phyloP scores from a whole-genome alignment of 2,329 filamentous ascomycete species.

The Nemania sp. region DNA sequence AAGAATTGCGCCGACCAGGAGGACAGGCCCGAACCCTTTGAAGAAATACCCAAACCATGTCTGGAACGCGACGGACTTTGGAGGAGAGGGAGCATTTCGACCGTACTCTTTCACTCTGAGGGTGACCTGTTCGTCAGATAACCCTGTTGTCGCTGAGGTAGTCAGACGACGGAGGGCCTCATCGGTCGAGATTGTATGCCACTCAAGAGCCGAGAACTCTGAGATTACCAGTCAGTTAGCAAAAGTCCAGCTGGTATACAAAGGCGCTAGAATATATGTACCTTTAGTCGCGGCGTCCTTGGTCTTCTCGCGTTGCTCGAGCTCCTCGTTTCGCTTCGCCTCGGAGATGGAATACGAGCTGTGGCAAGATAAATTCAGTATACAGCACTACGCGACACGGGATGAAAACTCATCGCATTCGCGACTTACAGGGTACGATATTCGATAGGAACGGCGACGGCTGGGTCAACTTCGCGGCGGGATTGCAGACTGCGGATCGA shows the following conservation, averaged over 20 bases:
- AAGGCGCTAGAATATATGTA: conserved; percentile 15
- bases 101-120: conserved; percentile 64
- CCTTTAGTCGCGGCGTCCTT: conserved; percentile 49
- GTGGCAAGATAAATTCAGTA: conserved; percentile 22
- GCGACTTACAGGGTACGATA: conserved; percentile 57
- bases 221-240: conserved; percentile 24
- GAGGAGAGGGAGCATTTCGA: conserved; percentile 67
- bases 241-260: not conserved
- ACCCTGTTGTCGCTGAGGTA: conserved; percentile 59
- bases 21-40: conserved; percentile 74
- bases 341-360: conserved; percentile 62
- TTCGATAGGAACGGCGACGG: conserved; percentile 54
- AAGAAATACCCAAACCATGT: conserved; percentile 73
- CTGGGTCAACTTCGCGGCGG: conserved; percentile 47
- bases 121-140: conserved; percentile 62
- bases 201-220: conserved; percentile 68
- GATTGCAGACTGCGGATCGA: conserved; percentile 48
- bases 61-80: conserved; percentile 62
- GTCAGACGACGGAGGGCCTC: conserved; percentile 65
- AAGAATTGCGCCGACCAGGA: conserved; percentile 69
- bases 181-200: conserved; percentile 64
- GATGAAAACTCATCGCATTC: not conserved
- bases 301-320: conserved; percentile 45
- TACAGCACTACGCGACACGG: not conserved
- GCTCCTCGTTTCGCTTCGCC: conserved; percentile 50